Conservation (phyloP, 1,284 basidiomycete species). For the Ganoderma lingzhi region DNA sequence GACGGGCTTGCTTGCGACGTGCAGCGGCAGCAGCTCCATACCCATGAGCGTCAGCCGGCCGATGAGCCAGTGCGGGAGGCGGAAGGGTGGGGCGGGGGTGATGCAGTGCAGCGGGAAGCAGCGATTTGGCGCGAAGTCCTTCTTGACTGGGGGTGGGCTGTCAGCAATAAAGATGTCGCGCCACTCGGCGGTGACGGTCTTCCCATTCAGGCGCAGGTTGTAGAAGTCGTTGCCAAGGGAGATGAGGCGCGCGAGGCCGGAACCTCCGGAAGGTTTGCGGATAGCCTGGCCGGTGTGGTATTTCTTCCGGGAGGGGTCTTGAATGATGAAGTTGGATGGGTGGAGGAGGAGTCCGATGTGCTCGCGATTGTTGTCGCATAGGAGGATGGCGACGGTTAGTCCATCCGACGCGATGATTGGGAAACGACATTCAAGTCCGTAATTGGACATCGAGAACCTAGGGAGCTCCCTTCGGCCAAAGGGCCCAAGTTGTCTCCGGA, state of each 20-base stretch:
- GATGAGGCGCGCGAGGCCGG: background rate
- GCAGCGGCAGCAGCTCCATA: background rate
- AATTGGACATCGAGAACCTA: background rate
- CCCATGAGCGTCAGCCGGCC: background rate
- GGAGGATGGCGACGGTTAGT: constrained; percentile 10
- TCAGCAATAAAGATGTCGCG: constrained; percentile 16
- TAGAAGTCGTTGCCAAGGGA: constrained; percentile 14
- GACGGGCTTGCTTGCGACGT: background rate
- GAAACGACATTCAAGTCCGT: constrained; percentile 12
- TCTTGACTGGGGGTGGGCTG: background rate
- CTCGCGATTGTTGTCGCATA: background rate
- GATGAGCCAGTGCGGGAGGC: constrained; percentile 11
- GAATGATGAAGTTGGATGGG: background rate
- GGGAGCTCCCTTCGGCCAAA: constrained; percentile 14
- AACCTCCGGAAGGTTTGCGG: background rate
- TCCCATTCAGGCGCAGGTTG: constrained; percentile 10
- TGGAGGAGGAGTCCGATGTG: constrained; percentile 17
- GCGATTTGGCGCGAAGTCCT: background rate
- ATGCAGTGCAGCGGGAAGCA: constrained; percentile 1
- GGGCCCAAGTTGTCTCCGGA: background rate
- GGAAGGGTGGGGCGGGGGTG: constrained; percentile 11
- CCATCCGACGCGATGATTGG: constrained; percentile 7
- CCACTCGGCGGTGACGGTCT: constrained; percentile 14
- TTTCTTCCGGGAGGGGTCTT: background rate
- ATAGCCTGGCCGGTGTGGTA: background rate